phyloP scores from a whole-genome alignment of 1,284 basidiomycete species.

The Stygiomarasmius scandens region DNA sequence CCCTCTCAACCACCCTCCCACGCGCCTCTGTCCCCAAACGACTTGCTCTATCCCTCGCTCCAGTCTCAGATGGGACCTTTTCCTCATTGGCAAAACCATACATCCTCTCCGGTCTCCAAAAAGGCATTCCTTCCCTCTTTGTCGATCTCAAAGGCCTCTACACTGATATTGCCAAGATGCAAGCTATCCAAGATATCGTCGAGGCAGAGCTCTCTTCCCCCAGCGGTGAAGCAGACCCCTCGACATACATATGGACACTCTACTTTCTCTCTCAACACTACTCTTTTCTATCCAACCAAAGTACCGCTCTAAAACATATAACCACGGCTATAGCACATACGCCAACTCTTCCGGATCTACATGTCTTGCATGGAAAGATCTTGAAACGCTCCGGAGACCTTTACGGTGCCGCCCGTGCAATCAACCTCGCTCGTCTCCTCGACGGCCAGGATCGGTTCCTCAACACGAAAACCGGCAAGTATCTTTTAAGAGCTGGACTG shows the following conservation, averaged over 20 bases:
- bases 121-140: conserved; percentile 94
- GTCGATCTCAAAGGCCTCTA: conserved; percentile 92
- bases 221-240: no score
- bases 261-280: conserved; percentile 73
- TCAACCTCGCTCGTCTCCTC: conserved; percentile 84
- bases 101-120: conserved; percentile 71
- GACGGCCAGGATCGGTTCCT: conserved; percentile 97
- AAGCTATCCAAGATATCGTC: conserved; percentile 73
- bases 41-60: conserved; percentile 68
- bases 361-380: conserved; percentile 82
- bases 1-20: conserved; percentile 66
- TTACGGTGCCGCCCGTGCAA: conserved; percentile 71
- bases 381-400: conserved; percentile 89
- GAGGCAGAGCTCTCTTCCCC: conserved; percentile 50
- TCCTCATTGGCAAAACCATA: conserved; percentile 69
- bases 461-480: conserved; percentile 95
- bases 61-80: conserved; percentile 59
- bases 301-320: conserved; percentile 68
- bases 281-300: no score
- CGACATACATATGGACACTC: conserved; percentile 91
- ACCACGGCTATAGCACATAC: conserved; percentile 79
- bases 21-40: conserved; percentile 75
- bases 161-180: conserved; percentile 61
- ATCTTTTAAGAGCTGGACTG: conserved; percentile 82
- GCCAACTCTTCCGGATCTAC: conserved; percentile 91